Evolutionary conservation across 768 basidiomycete genomes (phyloP).

Genomic region (Leccinellum albellum): DNA sequence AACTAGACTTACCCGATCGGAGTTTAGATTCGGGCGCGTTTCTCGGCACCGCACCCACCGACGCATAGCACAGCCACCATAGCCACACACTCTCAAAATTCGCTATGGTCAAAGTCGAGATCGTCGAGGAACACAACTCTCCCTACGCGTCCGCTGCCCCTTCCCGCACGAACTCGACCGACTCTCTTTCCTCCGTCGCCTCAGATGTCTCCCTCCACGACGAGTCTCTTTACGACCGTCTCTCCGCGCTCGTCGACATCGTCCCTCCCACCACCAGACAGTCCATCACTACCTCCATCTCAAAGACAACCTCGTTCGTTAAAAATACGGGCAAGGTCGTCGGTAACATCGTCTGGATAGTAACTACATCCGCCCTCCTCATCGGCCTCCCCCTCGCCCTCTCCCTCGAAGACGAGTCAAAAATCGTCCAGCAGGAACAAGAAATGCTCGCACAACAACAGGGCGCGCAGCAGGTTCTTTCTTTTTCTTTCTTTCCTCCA

Average conservation of each 20-base stretch:
- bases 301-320: constrained; percentile 58
- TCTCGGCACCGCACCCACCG: constrained; percentile 29
- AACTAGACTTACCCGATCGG: constrained; percentile 15
- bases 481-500: not conserved
- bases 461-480: constrained; percentile 81
- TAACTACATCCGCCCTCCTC: constrained; percentile 90
- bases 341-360: constrained; percentile 91
- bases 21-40: constrained; percentile 20
- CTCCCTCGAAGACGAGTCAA: constrained; percentile 93
- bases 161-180: constrained; percentile 63
- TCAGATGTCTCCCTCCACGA: constrained; percentile 66
- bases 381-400: constrained; percentile 92
- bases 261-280: constrained; percentile 89
- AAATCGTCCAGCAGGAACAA: constrained; percentile 90
- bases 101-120: constrained; percentile 91
- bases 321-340: constrained; percentile 66
- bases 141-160: constrained; percentile 76
- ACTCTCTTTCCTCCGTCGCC: constrained; percentile 75
- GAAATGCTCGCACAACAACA: constrained; percentile 92
- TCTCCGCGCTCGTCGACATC: constrained; percentile 93
- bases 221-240: constrained; percentile 84
- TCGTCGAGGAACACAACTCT: constrained; percentile 74
- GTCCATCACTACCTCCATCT: constrained; percentile 57
- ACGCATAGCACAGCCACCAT: constrained; percentile 19
- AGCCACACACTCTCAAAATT: not conserved